phyloP scores from a whole-genome alignment of 2,329 filamentous ascomycete genomes.

The Fonsecaea monophora region DNA sequence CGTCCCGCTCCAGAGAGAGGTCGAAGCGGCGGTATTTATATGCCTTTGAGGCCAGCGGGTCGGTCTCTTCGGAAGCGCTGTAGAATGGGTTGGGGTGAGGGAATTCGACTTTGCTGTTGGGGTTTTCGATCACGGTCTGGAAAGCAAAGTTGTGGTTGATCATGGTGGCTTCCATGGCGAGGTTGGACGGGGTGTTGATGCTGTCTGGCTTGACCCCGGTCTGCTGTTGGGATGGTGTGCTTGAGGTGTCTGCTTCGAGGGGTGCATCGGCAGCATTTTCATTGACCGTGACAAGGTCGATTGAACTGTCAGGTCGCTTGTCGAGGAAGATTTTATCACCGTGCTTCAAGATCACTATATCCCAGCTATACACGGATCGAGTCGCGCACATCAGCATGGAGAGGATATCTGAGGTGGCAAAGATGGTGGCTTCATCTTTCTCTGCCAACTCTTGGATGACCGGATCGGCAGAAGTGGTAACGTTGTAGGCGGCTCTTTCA shows the following conservation, averaged over 20 bases:
- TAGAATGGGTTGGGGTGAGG: slow-evolving; percentile 95
- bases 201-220: slow-evolving; percentile 79
- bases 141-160: slow-evolving; percentile 99
- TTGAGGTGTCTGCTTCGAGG: slow-evolving; percentile 78
- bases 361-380: slow-evolving; percentile 97
- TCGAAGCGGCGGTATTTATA: slow-evolving; percentile 99
- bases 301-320: slow-evolving; percentile 92
- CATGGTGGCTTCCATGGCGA: slow-evolving; percentile 96
- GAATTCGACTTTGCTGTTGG: slow-evolving; percentile 81
- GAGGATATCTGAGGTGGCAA: slow-evolving; percentile 94
- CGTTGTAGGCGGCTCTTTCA: slow-evolving; percentile 96
- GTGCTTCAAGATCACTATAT: slow-evolving; percentile 90
- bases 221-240: slow-evolving; percentile 42
- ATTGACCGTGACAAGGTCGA: slow-evolving; percentile 98
- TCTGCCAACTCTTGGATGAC: slow-evolving; percentile 97
- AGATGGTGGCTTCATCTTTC: slow-evolving; percentile 94
- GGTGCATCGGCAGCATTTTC: slow-evolving; percentile 97
- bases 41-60: slow-evolving; percentile 91
- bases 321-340: slow-evolving; percentile 98
- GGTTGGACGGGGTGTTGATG: slow-evolving; percentile 90
- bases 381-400: slow-evolving; percentile 99
- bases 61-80: slow-evolving; percentile 88
- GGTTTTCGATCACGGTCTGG: slow-evolving; percentile 87
- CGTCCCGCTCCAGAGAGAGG: slow-evolving; percentile 85
- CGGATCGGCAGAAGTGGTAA: slow-evolving; percentile 93